Percentiles rank a stretch among this genome's conserved stretches.
Evolutionary conservation across 139 green algal species (phyloP).

Genomic region (Closterium sp.): DNA sequence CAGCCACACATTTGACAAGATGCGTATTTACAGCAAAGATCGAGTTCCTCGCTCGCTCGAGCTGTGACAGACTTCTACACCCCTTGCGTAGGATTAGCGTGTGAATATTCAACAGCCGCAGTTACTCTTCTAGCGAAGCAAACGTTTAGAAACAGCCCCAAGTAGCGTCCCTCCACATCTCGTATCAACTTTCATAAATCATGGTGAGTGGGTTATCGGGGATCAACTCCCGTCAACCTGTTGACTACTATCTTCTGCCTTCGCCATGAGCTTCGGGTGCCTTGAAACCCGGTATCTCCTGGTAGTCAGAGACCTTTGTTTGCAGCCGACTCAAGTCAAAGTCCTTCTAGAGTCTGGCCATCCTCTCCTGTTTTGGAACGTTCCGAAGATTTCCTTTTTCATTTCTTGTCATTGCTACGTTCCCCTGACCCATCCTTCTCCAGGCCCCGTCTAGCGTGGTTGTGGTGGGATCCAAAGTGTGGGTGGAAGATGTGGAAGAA

Average conservation of each 20-base stretch:
- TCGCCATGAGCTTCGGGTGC: neutral
- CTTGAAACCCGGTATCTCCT: too few species aligned
- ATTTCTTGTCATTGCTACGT: too few species aligned
- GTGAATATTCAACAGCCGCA: neutral
- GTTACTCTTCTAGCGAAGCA: neutral
- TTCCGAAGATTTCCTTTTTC: neutral
- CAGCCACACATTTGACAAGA: too few species aligned
- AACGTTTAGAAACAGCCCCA: neutral
- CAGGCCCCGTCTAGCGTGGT: neutral
- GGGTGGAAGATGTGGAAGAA: conserved; percentile 37
- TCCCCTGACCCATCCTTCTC: neutral
- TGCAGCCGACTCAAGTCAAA: too few species aligned
- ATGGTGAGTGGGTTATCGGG: neutral
- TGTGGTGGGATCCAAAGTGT: conserved; percentile 17
- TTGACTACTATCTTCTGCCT: neutral
- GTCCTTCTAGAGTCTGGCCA: too few species aligned
- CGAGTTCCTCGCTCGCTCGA: neutral
- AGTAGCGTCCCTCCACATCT: neutral
- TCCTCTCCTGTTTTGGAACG: too few species aligned
- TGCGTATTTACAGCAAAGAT: neutral
- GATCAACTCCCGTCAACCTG: too few species aligned
- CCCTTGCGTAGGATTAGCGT: neutral
- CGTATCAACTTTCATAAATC: neutral
- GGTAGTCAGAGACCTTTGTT: too few species aligned
- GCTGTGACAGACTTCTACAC: neutral